Base-by-base conservation (phyloP, 805 yeast species). In the Soucietia sequanensis region DNA sequence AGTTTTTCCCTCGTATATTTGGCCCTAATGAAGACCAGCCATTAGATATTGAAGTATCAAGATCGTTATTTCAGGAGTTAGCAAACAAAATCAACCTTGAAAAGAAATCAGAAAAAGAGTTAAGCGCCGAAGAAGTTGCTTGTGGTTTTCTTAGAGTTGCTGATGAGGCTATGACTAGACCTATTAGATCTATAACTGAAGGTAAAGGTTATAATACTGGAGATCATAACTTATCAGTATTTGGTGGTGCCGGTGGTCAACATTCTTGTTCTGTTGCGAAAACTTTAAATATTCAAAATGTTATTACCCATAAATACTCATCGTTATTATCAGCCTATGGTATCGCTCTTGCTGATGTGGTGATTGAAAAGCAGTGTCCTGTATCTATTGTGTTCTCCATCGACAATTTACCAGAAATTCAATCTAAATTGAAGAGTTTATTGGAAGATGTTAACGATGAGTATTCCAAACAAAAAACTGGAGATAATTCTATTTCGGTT, bases 191-290 rank as follows among this genome's bases (percentile, higher is more conserved):
- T 27, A 62, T 88, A 34, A 87, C 95, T 0, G 96, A 87, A 54
- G 86, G 91, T 2, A 85, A 80, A 51, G 96, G 96, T 4, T 78
- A 80, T 50, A 70, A 76, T 27, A 71, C 80, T 0, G 55, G 83
- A 7, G 65, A 73, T 8, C 95, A 88, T 55, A 64, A 82, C 38
- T 61, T 88, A 39, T 95, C 89, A 1, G 75, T 91, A 2, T 88
- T 88, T 61, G 96, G 96, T 30, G 96, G 96, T 31, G 95, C 95
- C 17, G 96, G 96, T 35, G 96, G 96, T 6, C 96, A 88, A 60
- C 90, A 85, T 58, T 90, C 93, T 2, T 80, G 76, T 31, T 80
- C 84, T 7, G 80, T 88, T 23, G 95, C 95, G 1, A 70, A 76
- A 38, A 70, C 75, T 17, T 66, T 88, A 41, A 89, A 89, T 6